These are phyloP conservation scores for Geum urbanum DNA, from an alignment of 306 rosid genomes.

Conservation along the genomic window DNA sequence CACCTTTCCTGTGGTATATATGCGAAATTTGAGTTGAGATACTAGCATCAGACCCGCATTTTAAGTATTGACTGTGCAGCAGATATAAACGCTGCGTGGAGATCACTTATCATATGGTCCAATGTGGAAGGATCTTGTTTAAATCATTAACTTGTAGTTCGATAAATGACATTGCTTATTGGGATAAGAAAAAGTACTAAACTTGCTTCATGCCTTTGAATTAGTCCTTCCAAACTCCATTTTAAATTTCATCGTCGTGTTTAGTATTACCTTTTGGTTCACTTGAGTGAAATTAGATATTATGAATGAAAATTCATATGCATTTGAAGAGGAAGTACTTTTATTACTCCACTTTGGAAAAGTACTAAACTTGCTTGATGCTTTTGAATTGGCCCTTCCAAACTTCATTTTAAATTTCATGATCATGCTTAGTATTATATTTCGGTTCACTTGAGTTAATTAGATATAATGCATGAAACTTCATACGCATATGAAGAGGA, in stretches of 20 bases:
- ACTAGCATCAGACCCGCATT: not conserved
- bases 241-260: not conserved
- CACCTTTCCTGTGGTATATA: not conserved
- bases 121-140: not conserved
- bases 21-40: slow-evolving; percentile 9
- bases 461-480: not conserved
- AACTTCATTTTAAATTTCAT: not conserved
- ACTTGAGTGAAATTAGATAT: not conserved
- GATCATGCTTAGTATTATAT: not conserved
- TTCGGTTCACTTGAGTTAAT: not conserved
- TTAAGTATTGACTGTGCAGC: not conserved
- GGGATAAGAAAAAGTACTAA: not conserved
- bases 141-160: not conserved
- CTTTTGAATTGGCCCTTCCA: not conserved
- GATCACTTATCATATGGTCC: not conserved
- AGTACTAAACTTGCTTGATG: not conserved
- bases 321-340: not conserved
- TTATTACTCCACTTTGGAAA: not conserved
- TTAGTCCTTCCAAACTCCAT: not conserved
- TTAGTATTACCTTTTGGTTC: not conserved
- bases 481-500: not conserved
- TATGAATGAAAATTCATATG: not conserved
- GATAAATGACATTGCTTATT: not conserved
- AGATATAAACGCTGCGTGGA: not conserved
- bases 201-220: not conserved